These are phyloP conservation scores for Corynespora cassiicola DNA, from an alignment of 2,329 filamentous ascomycete genomes.

Conservation along the genomic window DNA sequence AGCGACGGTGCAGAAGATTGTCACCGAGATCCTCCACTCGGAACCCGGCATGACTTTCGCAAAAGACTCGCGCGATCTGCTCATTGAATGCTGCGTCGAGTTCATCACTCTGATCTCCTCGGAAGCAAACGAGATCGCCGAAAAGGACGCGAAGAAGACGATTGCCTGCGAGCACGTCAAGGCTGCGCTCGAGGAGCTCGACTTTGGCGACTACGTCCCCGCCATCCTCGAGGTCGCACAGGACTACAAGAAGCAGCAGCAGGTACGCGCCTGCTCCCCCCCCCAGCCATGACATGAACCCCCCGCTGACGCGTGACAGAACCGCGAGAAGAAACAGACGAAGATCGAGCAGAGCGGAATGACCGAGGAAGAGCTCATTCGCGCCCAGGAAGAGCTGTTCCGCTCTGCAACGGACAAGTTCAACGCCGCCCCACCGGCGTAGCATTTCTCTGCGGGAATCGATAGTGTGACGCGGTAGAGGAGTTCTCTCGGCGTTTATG, in stretches of 20 bases:
- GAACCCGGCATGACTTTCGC: constrained; percentile 83
- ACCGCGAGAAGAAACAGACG: constrained; percentile 94
- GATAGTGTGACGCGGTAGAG: constrained; percentile 16
- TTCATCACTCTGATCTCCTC: constrained; percentile 99
- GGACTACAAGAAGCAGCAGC: constrained; percentile 91
- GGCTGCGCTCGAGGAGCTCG: constrained; percentile 88
- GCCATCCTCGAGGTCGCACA: constrained; percentile 86
- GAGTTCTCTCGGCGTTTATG: constrained; percentile 30
- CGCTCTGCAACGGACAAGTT: constrained; percentile 78
- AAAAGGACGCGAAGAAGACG: constrained; percentile 99
- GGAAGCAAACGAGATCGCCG: constrained; percentile 97
- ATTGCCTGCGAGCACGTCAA: constrained; percentile 98
- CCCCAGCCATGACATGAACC: constrained; percentile 1
- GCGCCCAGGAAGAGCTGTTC: constrained; percentile 91
- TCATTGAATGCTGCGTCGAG: constrained; percentile 99
- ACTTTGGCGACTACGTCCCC: constrained; percentile 89
- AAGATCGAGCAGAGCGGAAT: constrained; percentile 96
- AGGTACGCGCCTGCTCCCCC: constrained; percentile 63
- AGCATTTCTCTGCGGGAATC: constrained; percentile 7
- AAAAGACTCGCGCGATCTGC: constrained; percentile 90
- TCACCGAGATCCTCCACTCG: constrained; percentile 86
- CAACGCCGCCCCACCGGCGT: constrained; percentile 57
- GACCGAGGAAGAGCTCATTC: constrained; percentile 86
- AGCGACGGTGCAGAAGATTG: constrained; percentile 82
- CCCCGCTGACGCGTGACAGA: constrained; percentile 58